phyloP scores from a whole-genome alignment of 257 asterid species.

The Solanum dulcamara region DNA sequence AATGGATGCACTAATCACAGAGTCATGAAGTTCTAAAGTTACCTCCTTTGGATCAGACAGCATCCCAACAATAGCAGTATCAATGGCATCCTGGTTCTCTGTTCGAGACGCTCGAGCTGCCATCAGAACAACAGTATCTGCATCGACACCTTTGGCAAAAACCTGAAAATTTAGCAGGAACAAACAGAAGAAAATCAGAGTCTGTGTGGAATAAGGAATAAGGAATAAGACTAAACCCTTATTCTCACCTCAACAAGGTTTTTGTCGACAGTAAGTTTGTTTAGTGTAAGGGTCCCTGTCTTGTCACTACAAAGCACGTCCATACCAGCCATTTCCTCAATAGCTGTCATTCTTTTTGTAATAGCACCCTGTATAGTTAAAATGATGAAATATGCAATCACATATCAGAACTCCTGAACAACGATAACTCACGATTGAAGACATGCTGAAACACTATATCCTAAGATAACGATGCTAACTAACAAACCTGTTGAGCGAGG shows the following conservation, averaged over 20 bases:
- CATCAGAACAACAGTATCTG: constrained; percentile 92
- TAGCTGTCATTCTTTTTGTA: constrained; percentile 97
- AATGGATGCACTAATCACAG: neutral
- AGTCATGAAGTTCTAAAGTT: neutral
- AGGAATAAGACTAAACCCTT: neutral
- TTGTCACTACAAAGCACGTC: constrained; percentile 98
- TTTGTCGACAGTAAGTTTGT: constrained; percentile 94
- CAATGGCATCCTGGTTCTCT: constrained; percentile 97
- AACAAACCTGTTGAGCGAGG: constrained; percentile 79
- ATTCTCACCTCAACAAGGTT: constrained; percentile 77
- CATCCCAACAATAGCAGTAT: constrained; percentile 91
- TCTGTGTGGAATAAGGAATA: neutral
- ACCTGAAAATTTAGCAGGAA: constrained; percentile 29
- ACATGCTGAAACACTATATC: neutral
- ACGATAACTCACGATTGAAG: neutral
- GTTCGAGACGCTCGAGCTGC: constrained; percentile 94
- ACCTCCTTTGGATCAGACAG: constrained; percentile 99
- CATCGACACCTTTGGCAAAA: constrained; percentile 77
- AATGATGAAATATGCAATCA: neutral
- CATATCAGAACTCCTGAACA: neutral
- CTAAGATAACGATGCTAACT: neutral
- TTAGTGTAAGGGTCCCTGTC: constrained; percentile 85
- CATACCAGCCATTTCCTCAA: constrained; percentile 99
- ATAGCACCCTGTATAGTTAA: constrained; percentile 68
- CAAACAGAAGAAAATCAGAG: neutral